Base-by-base conservation (phyloP, 257 asterid genomes). In the Rehmannia glutinosa region DNA sequence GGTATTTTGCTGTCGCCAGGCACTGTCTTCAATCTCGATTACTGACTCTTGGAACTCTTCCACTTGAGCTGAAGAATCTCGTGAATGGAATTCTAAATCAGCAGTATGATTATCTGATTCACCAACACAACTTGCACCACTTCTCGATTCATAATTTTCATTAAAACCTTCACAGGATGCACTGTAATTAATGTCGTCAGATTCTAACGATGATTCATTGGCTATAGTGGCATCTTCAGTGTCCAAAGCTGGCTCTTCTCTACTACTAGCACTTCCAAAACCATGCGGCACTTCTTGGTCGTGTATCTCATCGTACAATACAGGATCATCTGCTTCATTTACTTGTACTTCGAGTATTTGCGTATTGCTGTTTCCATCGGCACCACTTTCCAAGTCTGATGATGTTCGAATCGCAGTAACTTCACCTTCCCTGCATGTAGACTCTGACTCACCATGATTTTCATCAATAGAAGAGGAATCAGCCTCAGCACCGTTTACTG, bases 1-100 rank as follows among this genome's bases (percentile, higher is more conserved):
- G n/a, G n/a, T n/a, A n/a, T n/a, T n/a, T n/a, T n/a, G n/a, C n/a
- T n/a, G n/a, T n/a, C n/a, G n/a, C n/a, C n/a, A n/a, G n/a, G n/a
- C n/a, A 32, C 38, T 5, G 30, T 77, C 75, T 62, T 81, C 89
- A 25, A 35, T 77, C 63, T 75, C 86, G 1, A 57, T 51, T 46
- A 13, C 72, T 6, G 80, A 66, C 62, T 74, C 84, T 45, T 62
- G 79, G 46, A 50, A 69, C 70, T 72, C 87, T 64, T 75, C 88
- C 46, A 50, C 80, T 39, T 60, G 79, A 74, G 58, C 70, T 19
- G 65, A 79, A 66, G 79, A 36, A 50, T 75, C 88, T 65, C 73
- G 87, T 79, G 77, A 59, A 70, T 58, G 68, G 36, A 59, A 68
- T 67, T 67, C 84, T 72, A n/a, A n/a, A n/a, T n/a, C n/a, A n/a